Percentiles rank a stretch among this genome's conserved stretches.
These are phyloP conservation scores for Fusarium drepaniforme DNA, from an alignment of 2,329 filamentous ascomycete genomes.

Conservation along the genomic window DNA sequence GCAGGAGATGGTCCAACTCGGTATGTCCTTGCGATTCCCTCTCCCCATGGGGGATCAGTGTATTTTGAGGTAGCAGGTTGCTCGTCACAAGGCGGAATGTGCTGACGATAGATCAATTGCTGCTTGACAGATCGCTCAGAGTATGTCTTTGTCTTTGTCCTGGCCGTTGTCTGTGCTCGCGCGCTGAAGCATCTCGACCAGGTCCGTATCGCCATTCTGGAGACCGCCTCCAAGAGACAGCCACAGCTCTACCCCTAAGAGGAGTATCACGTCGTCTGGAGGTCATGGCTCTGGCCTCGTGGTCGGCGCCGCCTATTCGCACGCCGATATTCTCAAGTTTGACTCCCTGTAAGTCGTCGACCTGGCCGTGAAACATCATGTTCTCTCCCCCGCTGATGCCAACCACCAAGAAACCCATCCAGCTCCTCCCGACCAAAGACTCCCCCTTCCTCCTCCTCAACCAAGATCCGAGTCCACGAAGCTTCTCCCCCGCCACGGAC, in stretches of 20 bases:
- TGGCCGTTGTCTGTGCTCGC: conserved; percentile 13
- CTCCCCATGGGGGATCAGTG: conserved; percentile 1
- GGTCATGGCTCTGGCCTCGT: conserved; percentile 77
- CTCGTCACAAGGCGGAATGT: conserved; percentile 23
- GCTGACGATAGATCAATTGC: conserved; percentile 45
- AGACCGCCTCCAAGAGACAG: conserved; percentile 66
- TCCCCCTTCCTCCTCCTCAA: conserved; percentile 73
- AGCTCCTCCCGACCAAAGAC: conserved; percentile 78
- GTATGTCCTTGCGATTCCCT: conserved; percentile 65
- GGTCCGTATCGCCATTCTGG: conserved; percentile 93
- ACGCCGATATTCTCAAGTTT: conserved; percentile 93
- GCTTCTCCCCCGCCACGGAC: conserved; percentile 68
- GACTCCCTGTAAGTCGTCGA: conserved; percentile 75
- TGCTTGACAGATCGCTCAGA: conserved; percentile 67
- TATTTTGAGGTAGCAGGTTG: conserved; percentile 15
- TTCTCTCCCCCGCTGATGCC: conserved; percentile 17
- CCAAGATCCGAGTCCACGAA: conserved; percentile 63
- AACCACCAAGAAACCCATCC: conserved; percentile 66
- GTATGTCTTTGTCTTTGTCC: conserved; percentile 59
- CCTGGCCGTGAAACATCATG: background rate
- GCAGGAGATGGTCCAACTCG: conserved; percentile 99
- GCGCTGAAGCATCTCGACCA: conserved; percentile 55
- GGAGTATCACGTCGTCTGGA: conserved; percentile 53
- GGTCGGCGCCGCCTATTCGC: conserved; percentile 94
- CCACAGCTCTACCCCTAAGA: conserved; percentile 60